Evolutionary conservation across 1,284 basidiomycete genomes (phyloP).

Genomic region (Tilletiopsis washingtonensis): DNA sequence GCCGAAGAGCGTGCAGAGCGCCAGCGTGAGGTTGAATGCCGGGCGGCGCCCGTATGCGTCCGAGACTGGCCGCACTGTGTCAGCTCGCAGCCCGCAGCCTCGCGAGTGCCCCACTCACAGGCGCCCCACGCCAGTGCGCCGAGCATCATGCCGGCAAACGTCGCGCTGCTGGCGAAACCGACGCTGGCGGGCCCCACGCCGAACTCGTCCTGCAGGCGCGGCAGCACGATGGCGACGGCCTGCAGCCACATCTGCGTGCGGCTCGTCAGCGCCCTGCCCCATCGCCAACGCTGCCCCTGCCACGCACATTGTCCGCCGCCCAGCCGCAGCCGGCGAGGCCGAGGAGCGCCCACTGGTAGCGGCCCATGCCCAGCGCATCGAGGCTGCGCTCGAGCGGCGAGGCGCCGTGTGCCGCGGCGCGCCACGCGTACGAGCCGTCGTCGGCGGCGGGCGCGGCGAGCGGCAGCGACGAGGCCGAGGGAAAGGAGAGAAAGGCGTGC

Average conservation of each 20-base stretch:
- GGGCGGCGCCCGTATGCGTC: conserved; percentile 62
- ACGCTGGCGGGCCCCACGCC: conserved; percentile 64
- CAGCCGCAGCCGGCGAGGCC: conserved; percentile 37
- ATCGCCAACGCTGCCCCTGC: conserved; percentile 75
- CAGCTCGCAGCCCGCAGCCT: too few species aligned
- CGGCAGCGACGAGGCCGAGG: too few species aligned
- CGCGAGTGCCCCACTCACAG: conserved; percentile 16
- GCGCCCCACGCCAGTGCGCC: conserved; percentile 60
- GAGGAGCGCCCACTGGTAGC: conserved; percentile 36
- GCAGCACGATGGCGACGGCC: conserved; percentile 73
- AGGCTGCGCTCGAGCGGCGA: conserved; percentile 56
- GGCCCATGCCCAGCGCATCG: conserved; percentile 81
- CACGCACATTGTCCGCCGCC: conserved; percentile 55
- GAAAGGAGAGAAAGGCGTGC: too few species aligned
- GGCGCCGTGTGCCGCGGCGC: conserved; percentile 18
- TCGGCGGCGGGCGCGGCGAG: too few species aligned
- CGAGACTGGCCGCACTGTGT: too few species aligned
- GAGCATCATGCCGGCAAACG: conserved; percentile 92
- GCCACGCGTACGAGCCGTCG: conserved; percentile 12
- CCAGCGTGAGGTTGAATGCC: conserved; percentile 86
- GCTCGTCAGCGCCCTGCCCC: conserved; percentile 34
- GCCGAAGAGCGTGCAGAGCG: conserved; percentile 82
- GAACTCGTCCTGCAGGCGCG: conserved; percentile 69
- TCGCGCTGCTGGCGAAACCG: conserved; percentile 66
- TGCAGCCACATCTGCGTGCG: conserved; percentile 47